phyloP scores from a whole-genome alignment of 345 rosid species.

The Alliaria petiolata region DNA sequence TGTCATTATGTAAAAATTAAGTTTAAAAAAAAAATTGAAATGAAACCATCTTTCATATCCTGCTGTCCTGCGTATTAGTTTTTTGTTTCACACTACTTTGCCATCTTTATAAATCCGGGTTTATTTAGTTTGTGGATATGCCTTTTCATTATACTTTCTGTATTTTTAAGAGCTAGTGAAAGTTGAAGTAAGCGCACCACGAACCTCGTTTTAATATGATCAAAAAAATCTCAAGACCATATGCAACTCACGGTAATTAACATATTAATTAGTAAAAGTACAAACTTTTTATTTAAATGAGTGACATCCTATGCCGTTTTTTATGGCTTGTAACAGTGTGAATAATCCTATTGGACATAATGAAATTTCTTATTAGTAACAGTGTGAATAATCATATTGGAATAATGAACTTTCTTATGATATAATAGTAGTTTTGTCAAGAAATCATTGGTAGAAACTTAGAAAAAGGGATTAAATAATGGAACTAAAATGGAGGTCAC shows the following conservation, averaged over 20 bases:
- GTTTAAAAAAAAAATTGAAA: background rate
- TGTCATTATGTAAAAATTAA: conserved; percentile 10
- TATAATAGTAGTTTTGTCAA: background rate
- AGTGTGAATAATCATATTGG: conserved; percentile 3
- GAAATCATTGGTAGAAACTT: background rate
- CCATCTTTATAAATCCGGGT: background rate
- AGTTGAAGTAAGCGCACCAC: conserved; percentile 34
- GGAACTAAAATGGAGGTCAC: conserved; percentile 22
- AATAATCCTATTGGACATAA: background rate
- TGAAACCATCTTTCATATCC: conserved; percentile 1
- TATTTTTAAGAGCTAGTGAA: conserved; percentile 16
- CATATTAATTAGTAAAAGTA: background rate
- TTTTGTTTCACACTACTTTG: background rate
- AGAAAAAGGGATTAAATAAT: background rate
- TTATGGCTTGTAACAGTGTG: background rate
- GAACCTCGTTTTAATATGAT: background rate
- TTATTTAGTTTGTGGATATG: background rate
- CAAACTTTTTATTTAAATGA: background rate
- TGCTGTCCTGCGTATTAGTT: background rate
- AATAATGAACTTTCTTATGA: too few relatives aligned
- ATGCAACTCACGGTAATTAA: conserved; percentile 23
- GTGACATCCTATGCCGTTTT: conserved; percentile 5
- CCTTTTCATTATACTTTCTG: background rate
- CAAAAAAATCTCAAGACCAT: background rate
- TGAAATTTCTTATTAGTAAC: background rate